Conservation (phyloP, 768 basidiomycete genomes). For the Macrolepiota fuliginosa region DNA sequence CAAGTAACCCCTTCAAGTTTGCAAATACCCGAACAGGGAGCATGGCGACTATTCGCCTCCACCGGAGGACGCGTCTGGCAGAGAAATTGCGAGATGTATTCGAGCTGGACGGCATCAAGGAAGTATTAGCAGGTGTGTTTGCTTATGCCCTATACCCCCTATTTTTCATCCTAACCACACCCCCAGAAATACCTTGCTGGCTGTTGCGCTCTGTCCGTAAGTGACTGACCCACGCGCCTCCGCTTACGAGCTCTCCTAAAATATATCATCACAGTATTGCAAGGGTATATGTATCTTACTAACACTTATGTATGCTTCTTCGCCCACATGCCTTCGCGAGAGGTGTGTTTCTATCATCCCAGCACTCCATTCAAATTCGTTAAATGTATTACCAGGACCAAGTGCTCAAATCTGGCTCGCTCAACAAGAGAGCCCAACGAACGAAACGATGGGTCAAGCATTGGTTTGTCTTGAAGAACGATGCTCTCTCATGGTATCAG, state of each 20-base stretch:
- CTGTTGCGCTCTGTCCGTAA: constrained; percentile 83
- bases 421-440: constrained; percentile 83
- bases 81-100: constrained; percentile 91
- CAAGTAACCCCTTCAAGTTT: constrained; percentile 20
- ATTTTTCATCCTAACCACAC: constrained; percentile 9
- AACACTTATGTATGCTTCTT: constrained; percentile 95
- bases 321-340: constrained; percentile 87
- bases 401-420: constrained; percentile 86
- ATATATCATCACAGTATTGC: constrained; percentile 58
- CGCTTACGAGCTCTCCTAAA: not conserved
- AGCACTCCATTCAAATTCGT: not conserved
- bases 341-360: constrained; percentile 46
- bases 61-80: constrained; percentile 71
- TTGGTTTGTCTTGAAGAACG: constrained; percentile 97
- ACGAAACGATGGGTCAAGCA: constrained; percentile 93
- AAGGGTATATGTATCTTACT: constrained; percentile 97
- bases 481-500: constrained; percentile 95
- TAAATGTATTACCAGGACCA: constrained; percentile 60
- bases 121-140: constrained; percentile 76
- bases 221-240: constrained; percentile 34
- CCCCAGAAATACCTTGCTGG: constrained; percentile 92
- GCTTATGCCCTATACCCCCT: not conserved
- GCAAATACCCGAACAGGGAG: constrained; percentile 50
- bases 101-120: constrained; percentile 73
- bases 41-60: constrained; percentile 68